Evolutionary conservation across 2,329 filamentous ascomycete species (phyloP).

Genomic region (Hysterium pulicare): DNA sequence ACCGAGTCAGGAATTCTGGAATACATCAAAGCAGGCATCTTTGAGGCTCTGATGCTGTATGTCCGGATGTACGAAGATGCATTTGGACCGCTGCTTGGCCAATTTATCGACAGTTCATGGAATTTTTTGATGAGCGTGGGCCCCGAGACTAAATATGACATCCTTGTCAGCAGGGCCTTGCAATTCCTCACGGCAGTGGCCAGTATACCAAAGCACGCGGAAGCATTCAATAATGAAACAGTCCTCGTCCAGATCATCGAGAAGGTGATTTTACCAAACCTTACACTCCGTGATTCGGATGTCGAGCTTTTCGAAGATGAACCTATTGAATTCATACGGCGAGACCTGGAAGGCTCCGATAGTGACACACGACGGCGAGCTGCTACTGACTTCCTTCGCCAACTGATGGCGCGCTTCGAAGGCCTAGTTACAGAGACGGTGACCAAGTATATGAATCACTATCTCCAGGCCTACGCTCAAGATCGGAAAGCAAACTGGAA

Average conservation of each 20-base stretch:
- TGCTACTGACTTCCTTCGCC: constrained; percentile 89
- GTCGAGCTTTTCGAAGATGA: constrained; percentile 97
- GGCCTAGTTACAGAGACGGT: constrained; percentile 81
- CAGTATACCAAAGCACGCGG: constrained; percentile 71
- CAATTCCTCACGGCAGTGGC: constrained; percentile 92
- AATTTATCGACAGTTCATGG: constrained; percentile 90
- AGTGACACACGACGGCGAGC: constrained; percentile 88
- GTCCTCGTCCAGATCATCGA: constrained; percentile 85
- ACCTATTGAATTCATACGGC: constrained; percentile 94
- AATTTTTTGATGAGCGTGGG: constrained; percentile 83
- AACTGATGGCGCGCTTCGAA: constrained; percentile 87
- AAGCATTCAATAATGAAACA: constrained; percentile 77
- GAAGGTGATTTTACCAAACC: constrained; percentile 92
- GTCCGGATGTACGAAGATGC: constrained; percentile 95
- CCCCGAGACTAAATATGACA: constrained; percentile 86
- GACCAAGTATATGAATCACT: constrained; percentile 80
- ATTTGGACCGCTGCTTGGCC: constrained; percentile 73
- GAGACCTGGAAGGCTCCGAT: constrained; percentile 93
- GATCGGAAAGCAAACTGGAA: constrained; percentile 76
- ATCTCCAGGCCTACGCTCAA: constrained; percentile 71
- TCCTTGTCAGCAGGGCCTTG: constrained; percentile 87
- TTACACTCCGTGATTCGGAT: constrained; percentile 87
- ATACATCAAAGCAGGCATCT: constrained; percentile 88
- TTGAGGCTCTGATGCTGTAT: constrained; percentile 84
- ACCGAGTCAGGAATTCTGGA: constrained; percentile 80